phyloP scores from a whole-genome alignment of 2,329 filamentous ascomycete species.

The Xylariaceae sp. region DNA sequence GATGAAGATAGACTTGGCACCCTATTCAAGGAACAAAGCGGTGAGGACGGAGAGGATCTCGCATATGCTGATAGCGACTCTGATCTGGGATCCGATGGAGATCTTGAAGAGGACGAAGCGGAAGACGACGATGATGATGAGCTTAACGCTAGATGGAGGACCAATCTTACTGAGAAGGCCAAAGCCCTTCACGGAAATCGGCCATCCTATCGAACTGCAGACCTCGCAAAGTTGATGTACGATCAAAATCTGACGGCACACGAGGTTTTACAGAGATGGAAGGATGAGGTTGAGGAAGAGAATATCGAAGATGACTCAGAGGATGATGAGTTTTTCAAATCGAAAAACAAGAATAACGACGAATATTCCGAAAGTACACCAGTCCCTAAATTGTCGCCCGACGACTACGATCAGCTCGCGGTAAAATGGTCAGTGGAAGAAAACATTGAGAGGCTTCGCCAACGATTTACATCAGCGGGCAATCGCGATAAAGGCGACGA shows the following conservation, averaged over 20 bases:
- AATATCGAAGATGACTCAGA: conserved; percentile 55
- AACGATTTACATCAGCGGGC: conserved; percentile 70
- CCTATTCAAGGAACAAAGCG: conserved; percentile 52
- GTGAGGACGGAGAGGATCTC: conserved; percentile 60
- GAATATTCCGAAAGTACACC: conserved; percentile 70
- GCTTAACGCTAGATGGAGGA: conserved; percentile 78
- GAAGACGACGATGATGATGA: conserved; percentile 46
- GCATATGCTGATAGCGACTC: conserved; percentile 97
- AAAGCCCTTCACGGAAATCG: conserved; percentile 65
- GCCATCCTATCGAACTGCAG: conserved; percentile 70
- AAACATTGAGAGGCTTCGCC: conserved; percentile 69
- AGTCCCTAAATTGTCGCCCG: conserved; percentile 59
- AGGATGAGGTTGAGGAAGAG: conserved; percentile 59
- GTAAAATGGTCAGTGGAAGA: conserved; percentile 80
- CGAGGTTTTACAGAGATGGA: conserved; percentile 77
- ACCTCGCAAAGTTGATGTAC: conserved; percentile 86
- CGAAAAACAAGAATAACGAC: conserved; percentile 63
- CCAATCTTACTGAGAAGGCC: conserved; percentile 75
- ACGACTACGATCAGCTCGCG: conserved; percentile 74
- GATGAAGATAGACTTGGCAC: conserved; percentile 57
- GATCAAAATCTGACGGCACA: conserved; percentile 71
- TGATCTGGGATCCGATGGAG: conserved; percentile 73
- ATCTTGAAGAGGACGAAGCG: conserved; percentile 5
- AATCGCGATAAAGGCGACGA: conserved; percentile 54
- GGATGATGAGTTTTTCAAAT: conserved; percentile 63